Conservation (phyloP, 805 yeast species). For the Suhomyces xylopsoci region DNA sequence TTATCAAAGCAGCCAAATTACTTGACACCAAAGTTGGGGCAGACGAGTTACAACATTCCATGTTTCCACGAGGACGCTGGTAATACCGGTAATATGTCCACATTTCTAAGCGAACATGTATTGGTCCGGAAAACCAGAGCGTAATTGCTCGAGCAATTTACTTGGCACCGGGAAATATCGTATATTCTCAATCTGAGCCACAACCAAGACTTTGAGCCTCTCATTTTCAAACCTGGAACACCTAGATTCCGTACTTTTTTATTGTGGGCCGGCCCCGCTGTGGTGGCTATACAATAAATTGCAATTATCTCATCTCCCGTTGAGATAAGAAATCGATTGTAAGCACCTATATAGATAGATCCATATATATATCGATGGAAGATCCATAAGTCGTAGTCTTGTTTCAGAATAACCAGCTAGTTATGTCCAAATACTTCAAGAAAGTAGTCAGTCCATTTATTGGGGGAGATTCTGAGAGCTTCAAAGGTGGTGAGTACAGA, state of each 20-base stretch:
- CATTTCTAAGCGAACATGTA: not conserved
- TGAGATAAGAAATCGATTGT: not conserved
- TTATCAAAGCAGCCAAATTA: not conserved
- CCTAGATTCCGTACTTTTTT: not conserved
- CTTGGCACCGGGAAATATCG: not conserved
- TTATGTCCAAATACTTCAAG: not conserved
- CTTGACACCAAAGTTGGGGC: not conserved
- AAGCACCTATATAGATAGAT: not conserved
- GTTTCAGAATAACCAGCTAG: not conserved
- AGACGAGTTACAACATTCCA: not conserved
- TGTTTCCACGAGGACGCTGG: not conserved
- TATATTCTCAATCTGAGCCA: not conserved
- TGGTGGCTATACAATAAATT: not conserved
- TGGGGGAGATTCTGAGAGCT: not conserved
- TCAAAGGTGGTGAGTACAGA: slow-evolving; percentile 1
- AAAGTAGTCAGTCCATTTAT: not conserved
- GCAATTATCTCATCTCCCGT: not conserved
- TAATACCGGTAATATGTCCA: not conserved
- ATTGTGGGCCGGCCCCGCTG: not conserved
- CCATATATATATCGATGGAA: not conserved
- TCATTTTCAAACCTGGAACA: not conserved
- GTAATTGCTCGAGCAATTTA: not conserved
- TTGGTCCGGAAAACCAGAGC: not conserved
- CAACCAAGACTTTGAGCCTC: not conserved
- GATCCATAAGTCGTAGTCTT: not conserved